Evolutionary conservation across 148 eudicot species (phyloP).

Genomic region (Rhododendron simsii): DNA sequence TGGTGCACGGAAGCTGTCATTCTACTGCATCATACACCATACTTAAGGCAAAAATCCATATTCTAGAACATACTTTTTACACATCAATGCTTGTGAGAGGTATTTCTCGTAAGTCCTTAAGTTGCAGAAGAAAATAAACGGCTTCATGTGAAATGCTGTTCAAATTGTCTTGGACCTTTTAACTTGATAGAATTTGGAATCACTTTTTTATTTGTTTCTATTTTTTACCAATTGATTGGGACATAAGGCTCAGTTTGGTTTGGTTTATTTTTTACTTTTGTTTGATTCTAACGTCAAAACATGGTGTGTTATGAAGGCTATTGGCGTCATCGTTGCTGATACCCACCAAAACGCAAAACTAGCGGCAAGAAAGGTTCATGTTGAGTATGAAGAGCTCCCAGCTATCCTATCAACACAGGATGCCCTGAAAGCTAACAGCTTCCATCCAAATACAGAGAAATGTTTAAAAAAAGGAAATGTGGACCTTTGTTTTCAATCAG

Average conservation of each 20-base stretch:
- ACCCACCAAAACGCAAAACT: constrained; percentile 89
- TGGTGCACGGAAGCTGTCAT: background rate
- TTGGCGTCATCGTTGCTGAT: constrained; percentile 94
- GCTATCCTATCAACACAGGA: constrained; percentile 83
- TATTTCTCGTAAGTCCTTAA: background rate
- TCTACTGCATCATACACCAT: background rate
- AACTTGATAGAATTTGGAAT: background rate
- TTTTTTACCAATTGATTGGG: too few species aligned
- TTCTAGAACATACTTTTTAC: background rate
- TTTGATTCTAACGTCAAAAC: background rate
- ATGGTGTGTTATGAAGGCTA: constrained; percentile 42
- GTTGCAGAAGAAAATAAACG: background rate
- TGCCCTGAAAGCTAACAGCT: constrained; percentile 57
- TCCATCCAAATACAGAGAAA: constrained; percentile 74
- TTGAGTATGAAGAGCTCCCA: constrained; percentile 87
- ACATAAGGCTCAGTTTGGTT: too few species aligned
- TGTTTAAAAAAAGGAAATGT: constrained; percentile 69
- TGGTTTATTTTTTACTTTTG: background rate
- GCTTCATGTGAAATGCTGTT: background rate
- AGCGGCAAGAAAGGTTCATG: constrained; percentile 72
- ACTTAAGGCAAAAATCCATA: background rate
- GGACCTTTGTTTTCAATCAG: constrained; percentile 70
- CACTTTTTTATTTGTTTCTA: background rate
- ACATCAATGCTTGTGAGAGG: background rate
- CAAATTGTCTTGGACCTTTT: background rate